Conservation (phyloP, 495 filamentous ascomycete species). For the Tuber melanosporum region DNA sequence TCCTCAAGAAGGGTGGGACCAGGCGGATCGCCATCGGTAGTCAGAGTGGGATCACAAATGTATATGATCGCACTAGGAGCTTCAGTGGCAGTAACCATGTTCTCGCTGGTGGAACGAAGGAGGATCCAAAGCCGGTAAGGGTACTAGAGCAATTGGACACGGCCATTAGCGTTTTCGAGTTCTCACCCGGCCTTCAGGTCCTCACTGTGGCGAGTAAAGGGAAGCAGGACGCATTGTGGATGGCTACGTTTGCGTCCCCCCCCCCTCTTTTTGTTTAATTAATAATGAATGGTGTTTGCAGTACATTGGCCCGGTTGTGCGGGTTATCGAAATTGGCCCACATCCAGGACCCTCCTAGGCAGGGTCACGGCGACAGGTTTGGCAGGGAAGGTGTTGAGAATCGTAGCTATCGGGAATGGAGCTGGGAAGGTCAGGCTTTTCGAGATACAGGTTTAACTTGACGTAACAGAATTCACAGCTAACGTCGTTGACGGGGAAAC, state of each 20-base stretch:
- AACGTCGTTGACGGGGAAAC: too few relatives aligned
- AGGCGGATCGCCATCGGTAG: too few relatives aligned
- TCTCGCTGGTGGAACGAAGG: constrained; percentile 51
- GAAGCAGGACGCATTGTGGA: constrained; percentile 78
- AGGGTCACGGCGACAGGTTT: constrained; percentile 75
- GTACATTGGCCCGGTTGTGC: constrained; percentile 88
- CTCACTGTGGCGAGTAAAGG: constrained; percentile 73
- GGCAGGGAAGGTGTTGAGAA: constrained; percentile 56
- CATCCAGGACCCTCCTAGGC: constrained; percentile 77
- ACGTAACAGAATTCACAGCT: too few relatives aligned
- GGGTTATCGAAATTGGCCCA: constrained; percentile 96
- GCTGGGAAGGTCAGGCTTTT: too few relatives aligned
- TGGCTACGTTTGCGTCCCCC: constrained; percentile 47
- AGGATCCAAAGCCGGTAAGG: constrained; percentile 61
- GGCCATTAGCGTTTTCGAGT: constrained; percentile 64
- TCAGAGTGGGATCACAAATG: constrained; percentile 82
- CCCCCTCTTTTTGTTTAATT: too few relatives aligned
- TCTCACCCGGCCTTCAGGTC: constrained; percentile 83
- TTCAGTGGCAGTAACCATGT: constrained; percentile 36
- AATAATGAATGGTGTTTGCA: constrained; percentile 27
- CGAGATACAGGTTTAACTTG: too few relatives aligned
- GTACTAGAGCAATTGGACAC: constrained; percentile 81
- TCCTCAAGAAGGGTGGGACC: too few relatives aligned
- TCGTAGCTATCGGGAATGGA: too few relatives aligned
- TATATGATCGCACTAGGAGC: too few relatives aligned